These are phyloP conservation scores for Rhodocollybia butyracea DNA, from an alignment of 768 basidiomycete genomes.

Conservation along the genomic window DNA sequence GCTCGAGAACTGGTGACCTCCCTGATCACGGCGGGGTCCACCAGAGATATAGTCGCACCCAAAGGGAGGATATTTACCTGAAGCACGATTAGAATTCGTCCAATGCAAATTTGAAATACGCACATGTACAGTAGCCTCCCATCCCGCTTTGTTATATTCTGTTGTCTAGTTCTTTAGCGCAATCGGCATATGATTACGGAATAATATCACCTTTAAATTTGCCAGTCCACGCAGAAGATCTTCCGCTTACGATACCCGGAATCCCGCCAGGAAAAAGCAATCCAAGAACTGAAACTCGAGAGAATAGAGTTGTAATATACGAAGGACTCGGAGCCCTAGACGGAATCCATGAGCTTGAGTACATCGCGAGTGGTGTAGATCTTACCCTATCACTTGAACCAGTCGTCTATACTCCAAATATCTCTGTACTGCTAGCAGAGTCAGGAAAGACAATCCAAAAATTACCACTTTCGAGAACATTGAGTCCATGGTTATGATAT, in stretches of 20 bases:
- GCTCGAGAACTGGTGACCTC: conserved; percentile 46
- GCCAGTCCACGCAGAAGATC: neutral
- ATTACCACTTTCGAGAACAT: too few relatives aligned
- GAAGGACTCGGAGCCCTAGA: too few relatives aligned
- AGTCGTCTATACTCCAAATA: too few relatives aligned
- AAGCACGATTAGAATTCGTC: neutral
- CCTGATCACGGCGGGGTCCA: conserved; percentile 3
- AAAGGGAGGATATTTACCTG: neutral
- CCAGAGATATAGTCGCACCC: neutral
- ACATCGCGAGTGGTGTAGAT: too few relatives aligned
- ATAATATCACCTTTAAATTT: conserved; percentile 3
- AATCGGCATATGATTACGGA: neutral
- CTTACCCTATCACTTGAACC: too few relatives aligned
- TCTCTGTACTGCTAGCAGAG: too few relatives aligned
- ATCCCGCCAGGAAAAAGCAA: neutral
- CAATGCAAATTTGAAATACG: neutral
- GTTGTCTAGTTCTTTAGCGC: neutral
- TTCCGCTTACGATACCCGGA: neutral
- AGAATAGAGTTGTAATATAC: neutral
- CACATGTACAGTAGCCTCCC: neutral
- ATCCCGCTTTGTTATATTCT: neutral
- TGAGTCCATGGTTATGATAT: too few relatives aligned
- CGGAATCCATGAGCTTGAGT: too few relatives aligned
- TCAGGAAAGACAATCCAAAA: too few relatives aligned
- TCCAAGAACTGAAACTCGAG: neutral